Conservation (phyloP, 2,329 filamentous ascomycete species). For the Fusarium nanum region DNA sequence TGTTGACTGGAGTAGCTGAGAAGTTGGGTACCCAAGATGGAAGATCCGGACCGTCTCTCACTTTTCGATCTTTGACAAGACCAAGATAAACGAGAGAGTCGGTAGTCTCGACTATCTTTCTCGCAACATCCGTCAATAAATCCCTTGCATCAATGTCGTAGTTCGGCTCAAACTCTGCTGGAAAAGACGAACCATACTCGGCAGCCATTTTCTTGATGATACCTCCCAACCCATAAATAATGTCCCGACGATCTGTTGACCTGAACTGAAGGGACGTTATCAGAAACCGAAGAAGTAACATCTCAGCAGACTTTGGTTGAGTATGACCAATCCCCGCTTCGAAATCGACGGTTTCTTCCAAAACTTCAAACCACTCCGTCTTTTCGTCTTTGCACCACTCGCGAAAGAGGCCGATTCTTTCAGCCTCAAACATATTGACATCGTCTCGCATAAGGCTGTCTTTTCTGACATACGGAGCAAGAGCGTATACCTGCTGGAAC, state of each 20-base stretch:
- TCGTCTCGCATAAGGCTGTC: neutral
- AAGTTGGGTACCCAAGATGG: constrained; percentile 6
- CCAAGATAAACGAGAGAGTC: neutral
- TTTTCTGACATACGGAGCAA: too few species aligned
- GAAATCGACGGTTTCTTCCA: too few species aligned
- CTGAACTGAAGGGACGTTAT: neutral
- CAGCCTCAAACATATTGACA: neutral
- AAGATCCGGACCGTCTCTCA: neutral
- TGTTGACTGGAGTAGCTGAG: neutral
- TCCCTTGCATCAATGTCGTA: neutral
- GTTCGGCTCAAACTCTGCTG: neutral
- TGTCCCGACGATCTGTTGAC: neutral
- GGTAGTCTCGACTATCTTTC: neutral
- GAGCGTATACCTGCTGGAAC: fast-evolving
- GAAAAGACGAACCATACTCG: neutral
- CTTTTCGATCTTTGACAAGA: neutral
- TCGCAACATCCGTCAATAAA: neutral
- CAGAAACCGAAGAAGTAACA: neutral
- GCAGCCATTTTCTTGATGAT: constrained; percentile 9
- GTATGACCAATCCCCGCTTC: neutral
- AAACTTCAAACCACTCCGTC: too few species aligned
- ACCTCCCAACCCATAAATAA: neutral
- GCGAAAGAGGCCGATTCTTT: neutral
- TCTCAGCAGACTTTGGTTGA: neutral
- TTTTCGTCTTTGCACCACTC: too few species aligned